These are phyloP conservation scores for Lichtheimia hyalospora DNA, from an alignment of 371 early-diverging fungal species.

Conservation along the genomic window DNA sequence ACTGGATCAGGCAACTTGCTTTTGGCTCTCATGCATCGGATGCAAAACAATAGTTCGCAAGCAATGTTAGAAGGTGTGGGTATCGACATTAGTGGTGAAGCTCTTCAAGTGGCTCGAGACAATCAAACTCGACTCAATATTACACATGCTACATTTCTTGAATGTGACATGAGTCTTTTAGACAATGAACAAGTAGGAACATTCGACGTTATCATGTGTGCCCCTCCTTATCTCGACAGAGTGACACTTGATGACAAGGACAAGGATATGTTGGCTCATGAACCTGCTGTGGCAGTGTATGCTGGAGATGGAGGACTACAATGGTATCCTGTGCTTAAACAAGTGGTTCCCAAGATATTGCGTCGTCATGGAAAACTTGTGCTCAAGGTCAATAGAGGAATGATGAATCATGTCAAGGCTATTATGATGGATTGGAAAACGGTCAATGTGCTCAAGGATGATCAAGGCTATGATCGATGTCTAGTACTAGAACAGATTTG, in stretches of 20 bases:
- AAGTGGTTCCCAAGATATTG: constrained; percentile 34
- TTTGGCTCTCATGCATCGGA: constrained; percentile 49
- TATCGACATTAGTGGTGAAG: constrained; percentile 64
- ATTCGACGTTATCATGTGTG: constrained; percentile 70
- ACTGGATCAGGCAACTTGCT: constrained; percentile 78
- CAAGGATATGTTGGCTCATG: constrained; percentile 37
- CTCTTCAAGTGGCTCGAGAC: constrained; percentile 54
- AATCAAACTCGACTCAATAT: constrained; percentile 43
- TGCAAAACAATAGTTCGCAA: background rate
- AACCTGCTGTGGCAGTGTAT: constrained; percentile 67
- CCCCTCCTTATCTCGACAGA: constrained; percentile 62
- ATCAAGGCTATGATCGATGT: constrained; percentile 61
- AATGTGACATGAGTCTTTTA: constrained; percentile 45
- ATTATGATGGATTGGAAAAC: constrained; percentile 57
- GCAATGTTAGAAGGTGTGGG: constrained; percentile 47
- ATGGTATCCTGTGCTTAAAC: constrained; percentile 57
- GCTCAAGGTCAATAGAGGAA: constrained; percentile 72
- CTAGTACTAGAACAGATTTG: constrained; percentile 32
- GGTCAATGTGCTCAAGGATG: constrained; percentile 43
- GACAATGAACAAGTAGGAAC: constrained; percentile 13
- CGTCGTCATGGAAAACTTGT: constrained; percentile 46
- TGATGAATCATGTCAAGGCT: constrained; percentile 55
- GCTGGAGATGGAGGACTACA: constrained; percentile 67
- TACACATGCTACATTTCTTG: constrained; percentile 15
- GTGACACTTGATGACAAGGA: constrained; percentile 30